phyloP scores from a whole-genome alignment of 2,329 filamentous ascomycete genomes.

The Trichoderma sp. region DNA sequence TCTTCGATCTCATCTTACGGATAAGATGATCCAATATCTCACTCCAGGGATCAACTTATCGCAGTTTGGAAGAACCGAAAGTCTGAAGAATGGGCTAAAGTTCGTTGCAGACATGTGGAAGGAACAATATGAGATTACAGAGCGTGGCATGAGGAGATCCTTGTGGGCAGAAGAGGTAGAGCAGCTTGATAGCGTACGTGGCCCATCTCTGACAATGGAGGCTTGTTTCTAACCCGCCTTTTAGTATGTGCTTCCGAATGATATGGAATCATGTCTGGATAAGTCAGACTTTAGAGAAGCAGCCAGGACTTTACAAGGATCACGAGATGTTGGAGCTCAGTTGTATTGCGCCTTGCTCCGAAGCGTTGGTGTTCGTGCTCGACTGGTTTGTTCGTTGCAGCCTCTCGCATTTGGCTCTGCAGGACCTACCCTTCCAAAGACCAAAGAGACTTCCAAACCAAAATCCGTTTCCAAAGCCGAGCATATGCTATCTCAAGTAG shows the following conservation, averaged over 20 bases:
- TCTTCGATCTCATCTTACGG: conserved; percentile 64
- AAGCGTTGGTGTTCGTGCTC: conserved; percentile 73
- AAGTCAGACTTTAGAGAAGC: conserved; percentile 70
- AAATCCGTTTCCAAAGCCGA: conserved; percentile 35
- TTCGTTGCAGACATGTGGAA: conserved; percentile 66
- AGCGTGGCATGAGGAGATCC: conserved; percentile 66
- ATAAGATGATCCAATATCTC: conserved; percentile 64
- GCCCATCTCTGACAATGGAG: neutral
- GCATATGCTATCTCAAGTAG: conserved; percentile 27
- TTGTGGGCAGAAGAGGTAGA: conserved; percentile 72
- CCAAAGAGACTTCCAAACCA: conserved; percentile 31
- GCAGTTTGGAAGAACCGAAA: conserved; percentile 74
- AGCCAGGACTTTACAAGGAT: conserved; percentile 70
- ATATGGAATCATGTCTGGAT: conserved; percentile 67
- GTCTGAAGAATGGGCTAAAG: conserved; percentile 75
- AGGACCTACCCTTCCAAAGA: conserved; percentile 48
- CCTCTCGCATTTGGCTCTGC: conserved; percentile 66
- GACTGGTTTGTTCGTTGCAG: conserved; percentile 89
- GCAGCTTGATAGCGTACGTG: conserved; percentile 55
- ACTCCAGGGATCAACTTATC: conserved; percentile 65
- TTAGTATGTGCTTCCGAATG: conserved; percentile 56
- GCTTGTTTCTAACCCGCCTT: neutral
- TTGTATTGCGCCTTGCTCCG: conserved; percentile 86
- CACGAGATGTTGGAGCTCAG: conserved; percentile 85
- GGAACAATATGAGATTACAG: conserved; percentile 67